Base-by-base conservation (phyloP, 441 rosid genomes). In the Pelargonium myrrhifolium region DNA sequence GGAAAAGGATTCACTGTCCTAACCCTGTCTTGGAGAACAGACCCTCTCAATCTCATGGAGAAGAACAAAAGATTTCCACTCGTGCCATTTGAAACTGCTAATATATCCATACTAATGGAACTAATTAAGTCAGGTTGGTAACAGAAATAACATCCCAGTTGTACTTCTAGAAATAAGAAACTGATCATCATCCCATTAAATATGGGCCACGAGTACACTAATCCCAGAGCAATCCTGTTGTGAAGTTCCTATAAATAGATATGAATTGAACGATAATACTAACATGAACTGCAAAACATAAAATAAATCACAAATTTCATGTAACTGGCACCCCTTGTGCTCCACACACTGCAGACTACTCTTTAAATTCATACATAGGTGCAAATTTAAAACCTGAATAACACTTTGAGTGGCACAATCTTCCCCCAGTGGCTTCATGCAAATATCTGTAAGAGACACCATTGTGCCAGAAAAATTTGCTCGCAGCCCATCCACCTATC, bases 331-430 rank as follows among this genome's bases (percentile, higher is more conserved):
- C 42, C 42, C 42, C 42, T 37, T 8, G 9, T 37, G 42, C 42
- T 0, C 7, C 10, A 2, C 42, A 37, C 42, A 37, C 42, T 37
- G 42, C 42, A 21, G 2, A 21, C 4, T 58, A 22, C 22, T 20
- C 14, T 22, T 58, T 22, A 18, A 22, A 1, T 3, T 28, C 64
- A 61, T 61, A 28, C 24, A 12, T 5, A 26, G 40, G n/a, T 26
- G 20, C 12, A 26, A 26, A 61, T 26, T 61, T 3, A 35, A 51
- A 76, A 94, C 98, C 98, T 94, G 99, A 64, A 94, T 79, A 72
- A 94, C 79, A 81, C 92, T 92, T 76, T 94, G 99, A 68, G 94
- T 92, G 71, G 98, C 97, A 81, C 99, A 94, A 77, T 89, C 94
- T 72, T 87, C 83, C 70, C 85, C 96, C 59, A 94, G 79, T 18